These are phyloP conservation scores for Raffaelea arxii DNA, from an alignment of 2,329 filamentous ascomycete species.

Conservation along the genomic window DNA sequence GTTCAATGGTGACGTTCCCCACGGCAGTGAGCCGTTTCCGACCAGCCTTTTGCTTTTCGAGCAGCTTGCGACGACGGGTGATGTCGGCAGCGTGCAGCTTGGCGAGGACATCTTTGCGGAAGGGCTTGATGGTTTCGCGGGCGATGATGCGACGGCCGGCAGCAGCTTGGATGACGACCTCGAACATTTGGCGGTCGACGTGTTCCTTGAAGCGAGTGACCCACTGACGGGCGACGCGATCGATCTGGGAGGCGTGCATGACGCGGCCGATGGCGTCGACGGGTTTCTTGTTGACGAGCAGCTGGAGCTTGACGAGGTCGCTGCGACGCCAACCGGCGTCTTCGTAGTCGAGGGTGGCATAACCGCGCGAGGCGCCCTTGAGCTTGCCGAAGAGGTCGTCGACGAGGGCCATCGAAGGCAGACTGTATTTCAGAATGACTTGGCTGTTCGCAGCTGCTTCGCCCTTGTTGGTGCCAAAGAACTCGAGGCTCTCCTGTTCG, in stretches of 20 bases:
- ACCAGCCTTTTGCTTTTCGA: constrained; percentile 96
- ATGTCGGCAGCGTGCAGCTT: constrained; percentile 92
- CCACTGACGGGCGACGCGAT: constrained; percentile 76
- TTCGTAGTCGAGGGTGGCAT: constrained; percentile 93
- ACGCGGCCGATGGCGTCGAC: constrained; percentile 93
- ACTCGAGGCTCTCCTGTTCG: constrained; percentile 76
- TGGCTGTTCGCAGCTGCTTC: constrained; percentile 62
- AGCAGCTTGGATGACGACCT: constrained; percentile 88
- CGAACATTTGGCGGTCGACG: constrained; percentile 88
- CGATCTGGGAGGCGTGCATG: constrained; percentile 72
- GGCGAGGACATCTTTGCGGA: constrained; percentile 85
- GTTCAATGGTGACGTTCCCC: constrained; percentile 92
- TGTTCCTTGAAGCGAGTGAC: constrained; percentile 95
- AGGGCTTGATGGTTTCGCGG: constrained; percentile 90
- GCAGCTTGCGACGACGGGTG: constrained; percentile 67
- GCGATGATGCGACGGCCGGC: constrained; percentile 77
- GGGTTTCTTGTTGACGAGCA: constrained; percentile 85
- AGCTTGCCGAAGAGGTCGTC: constrained; percentile 97
- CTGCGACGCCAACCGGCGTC: constrained; percentile 79
- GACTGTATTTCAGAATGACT: constrained; percentile 86
- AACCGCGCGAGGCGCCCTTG: constrained; percentile 78
- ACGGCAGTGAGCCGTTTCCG: constrained; percentile 76
- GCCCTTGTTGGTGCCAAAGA: constrained; percentile 45
- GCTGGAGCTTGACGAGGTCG: constrained; percentile 77
- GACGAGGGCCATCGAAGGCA: constrained; percentile 82